Evolutionary conservation across 768 basidiomycete species (phyloP).

Genomic region (Mycena sanguinolenta): DNA sequence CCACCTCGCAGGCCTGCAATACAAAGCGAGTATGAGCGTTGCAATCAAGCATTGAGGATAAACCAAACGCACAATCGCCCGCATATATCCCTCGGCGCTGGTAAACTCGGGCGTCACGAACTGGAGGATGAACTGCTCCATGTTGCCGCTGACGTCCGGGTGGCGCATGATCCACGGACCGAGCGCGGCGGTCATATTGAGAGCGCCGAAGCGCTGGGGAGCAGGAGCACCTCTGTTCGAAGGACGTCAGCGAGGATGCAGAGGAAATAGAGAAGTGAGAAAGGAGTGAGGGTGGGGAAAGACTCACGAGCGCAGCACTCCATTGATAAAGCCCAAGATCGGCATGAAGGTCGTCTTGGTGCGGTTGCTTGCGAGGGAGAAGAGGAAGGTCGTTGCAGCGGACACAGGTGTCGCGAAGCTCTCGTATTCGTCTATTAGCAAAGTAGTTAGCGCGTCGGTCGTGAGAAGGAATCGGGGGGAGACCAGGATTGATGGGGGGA

Average conservation of each 20-base stretch:
- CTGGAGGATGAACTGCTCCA: constrained; percentile 83
- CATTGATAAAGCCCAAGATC: constrained; percentile 83
- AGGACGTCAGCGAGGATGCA: neutral
- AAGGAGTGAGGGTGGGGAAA: constrained; percentile 4
- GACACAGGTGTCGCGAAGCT: constrained; percentile 82
- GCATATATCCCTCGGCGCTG: constrained; percentile 77
- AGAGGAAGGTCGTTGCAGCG: constrained; percentile 84
- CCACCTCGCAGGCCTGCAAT: constrained; percentile 81
- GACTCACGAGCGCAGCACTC: constrained; percentile 75
- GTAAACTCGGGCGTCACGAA: constrained; percentile 83
- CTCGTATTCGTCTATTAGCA: constrained; percentile 81
- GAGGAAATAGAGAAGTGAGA: neutral
- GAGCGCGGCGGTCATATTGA: constrained; percentile 85
- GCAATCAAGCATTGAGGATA: neutral
- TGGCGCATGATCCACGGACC: constrained; percentile 87
- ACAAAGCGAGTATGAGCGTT: neutral
- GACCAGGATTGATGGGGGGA: neutral
- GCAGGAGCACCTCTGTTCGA: constrained; percentile 57
- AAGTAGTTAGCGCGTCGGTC: neutral
- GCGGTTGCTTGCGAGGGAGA: constrained; percentile 82
- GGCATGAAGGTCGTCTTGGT: constrained; percentile 88
- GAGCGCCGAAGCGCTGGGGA: constrained; percentile 83
- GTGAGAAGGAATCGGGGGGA: neutral
- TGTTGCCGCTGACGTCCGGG: constrained; percentile 79
- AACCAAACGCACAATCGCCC: constrained; percentile 75